Evolutionary conservation across 768 basidiomycete species (phyloP), one percentile per base, ranked within the genome.

Genomic region (Astraeus odoratus): DNA sequence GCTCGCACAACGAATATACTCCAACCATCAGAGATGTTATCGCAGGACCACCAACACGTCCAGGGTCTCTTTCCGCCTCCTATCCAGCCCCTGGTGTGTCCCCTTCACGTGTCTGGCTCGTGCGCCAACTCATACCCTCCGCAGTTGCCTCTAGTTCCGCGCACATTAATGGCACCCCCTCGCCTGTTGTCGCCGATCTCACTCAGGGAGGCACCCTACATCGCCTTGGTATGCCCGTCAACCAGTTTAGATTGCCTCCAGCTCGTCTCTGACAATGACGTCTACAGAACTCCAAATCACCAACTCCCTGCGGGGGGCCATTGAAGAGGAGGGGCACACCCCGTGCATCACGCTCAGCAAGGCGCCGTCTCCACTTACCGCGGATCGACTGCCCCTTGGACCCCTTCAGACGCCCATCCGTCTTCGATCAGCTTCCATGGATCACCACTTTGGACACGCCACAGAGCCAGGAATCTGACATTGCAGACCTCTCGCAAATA

Each of bases 361-460:
- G 68, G 48, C 71, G 70, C 13, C 66, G 67, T 37, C 73, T 70
- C 39, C 72, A 68, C n/a, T 57, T 57, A 26, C 51, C 63, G n/a
- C 70, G 68, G 22, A 37, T 64, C 22, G 74, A 76, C 50, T 71
- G 65, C 33, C 63, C 62, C 23, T 44, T 70, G 46, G 66, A 70
- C 33, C 52, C 67, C 30, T 54, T 56, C 49, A 56, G 52, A 4
- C 60, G 66, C 2, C 47, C 57, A 29, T 51, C 68, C 37, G 51
- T 67, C 34, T 82, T 85, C 57, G 83, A 85, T 65, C 67, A 71
- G 22, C 72, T 86, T 8, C 80, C 83, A 4, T 86, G 83, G 82
- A 79, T 82, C 42, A 69, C 80, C 20, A 69, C 75, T 7, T 65
- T 84, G 40, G 77, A 84, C 42, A 48, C 63, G 42, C 49, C 74